Conservation (phyloP, 108 stramenopile genomes). For the Cylindrotheca fusiformis region DNA sequence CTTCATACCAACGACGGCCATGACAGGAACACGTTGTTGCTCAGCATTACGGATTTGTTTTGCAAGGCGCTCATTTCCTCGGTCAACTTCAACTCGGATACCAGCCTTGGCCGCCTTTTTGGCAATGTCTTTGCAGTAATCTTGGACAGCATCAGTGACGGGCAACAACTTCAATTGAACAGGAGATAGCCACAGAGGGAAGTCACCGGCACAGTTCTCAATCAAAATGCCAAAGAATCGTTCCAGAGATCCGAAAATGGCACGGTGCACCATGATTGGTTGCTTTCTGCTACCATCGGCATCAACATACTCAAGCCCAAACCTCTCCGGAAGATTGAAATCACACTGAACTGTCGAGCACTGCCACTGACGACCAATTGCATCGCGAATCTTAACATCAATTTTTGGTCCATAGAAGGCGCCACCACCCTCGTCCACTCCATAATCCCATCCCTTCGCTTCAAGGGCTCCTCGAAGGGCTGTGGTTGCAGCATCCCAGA, state of each 20-base stretch:
- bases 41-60: conserved; percentile 98
- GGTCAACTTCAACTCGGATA: conserved; percentile 89
- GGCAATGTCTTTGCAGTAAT: conserved; percentile 87
- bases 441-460: conserved; percentile 91
- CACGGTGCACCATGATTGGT: conserved; percentile 95
- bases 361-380: conserved; percentile 97
- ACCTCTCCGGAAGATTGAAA: conserved; percentile 98
- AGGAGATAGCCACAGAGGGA: conserved; percentile 96
- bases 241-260: conserved; percentile 98
- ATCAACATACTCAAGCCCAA: conserved; percentile 87
- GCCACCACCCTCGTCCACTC: conserved; percentile 95
- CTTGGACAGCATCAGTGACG: conserved; percentile 90
- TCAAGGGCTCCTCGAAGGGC: conserved; percentile 87
- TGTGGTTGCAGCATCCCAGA: conserved; percentile 89
- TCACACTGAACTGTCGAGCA: conserved; percentile 98
- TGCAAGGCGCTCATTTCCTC: conserved; percentile 86
- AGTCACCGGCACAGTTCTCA: conserved; percentile 94
- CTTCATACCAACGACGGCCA: conserved; percentile 92
- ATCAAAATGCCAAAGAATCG: conserved; percentile 97
- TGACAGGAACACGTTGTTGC: conserved; percentile 88
- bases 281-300: conserved; percentile 77
- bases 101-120: conserved; percentile 71
- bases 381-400: conserved; percentile 97
- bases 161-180: conserved; percentile 91
- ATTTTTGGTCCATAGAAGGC: conserved; percentile 99